These are phyloP conservation scores for Xylaria telfairii DNA, from an alignment of 495 filamentous ascomycete genomes.

Conservation along the genomic window DNA sequence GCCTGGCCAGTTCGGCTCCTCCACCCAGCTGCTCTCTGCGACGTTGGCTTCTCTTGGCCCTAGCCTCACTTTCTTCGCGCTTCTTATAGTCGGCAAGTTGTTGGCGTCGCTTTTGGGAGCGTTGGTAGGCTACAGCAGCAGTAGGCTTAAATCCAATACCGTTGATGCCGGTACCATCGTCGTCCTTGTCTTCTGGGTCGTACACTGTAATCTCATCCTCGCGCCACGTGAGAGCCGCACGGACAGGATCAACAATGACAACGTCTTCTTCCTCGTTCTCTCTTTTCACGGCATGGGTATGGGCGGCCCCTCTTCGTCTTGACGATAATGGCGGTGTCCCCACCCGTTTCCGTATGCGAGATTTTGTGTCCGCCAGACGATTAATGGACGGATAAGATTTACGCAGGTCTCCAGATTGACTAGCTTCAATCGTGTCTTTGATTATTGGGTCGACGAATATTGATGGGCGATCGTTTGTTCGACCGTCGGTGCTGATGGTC, in stretches of 20 bases:
- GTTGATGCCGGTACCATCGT: conserved; percentile 83
- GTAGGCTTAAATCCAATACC: conserved; percentile 93
- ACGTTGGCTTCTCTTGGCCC: conserved; percentile 72
- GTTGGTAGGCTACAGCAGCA: conserved; percentile 76
- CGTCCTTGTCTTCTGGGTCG: conserved; percentile 71
- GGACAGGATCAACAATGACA: conserved; percentile 55
- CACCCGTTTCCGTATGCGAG: conserved; percentile 47
- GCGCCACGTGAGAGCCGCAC: conserved; percentile 75
- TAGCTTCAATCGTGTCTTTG: conserved; percentile 35
- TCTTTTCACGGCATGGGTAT: conserved; percentile 1
- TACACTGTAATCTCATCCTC: conserved; percentile 86
- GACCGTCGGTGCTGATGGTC: conserved; percentile 23
- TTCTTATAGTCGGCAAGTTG: conserved; percentile 85
- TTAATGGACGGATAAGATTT: conserved; percentile 48
- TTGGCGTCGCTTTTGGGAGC: conserved; percentile 74
- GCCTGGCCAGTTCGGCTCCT: conserved; percentile 31
- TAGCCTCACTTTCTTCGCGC: conserved; percentile 82
- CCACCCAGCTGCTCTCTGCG: conserved; percentile 50
- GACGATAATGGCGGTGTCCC: conserved; percentile 49
- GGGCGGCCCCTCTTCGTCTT: conserved; percentile 31
- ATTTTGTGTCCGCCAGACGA: conserved; percentile 47
- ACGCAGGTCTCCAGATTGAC: conserved; percentile 30
- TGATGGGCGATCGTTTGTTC: conserved; percentile 28
- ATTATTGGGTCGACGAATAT: conserved; percentile 40
- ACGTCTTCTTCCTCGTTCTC: conserved; percentile 30